Evolutionary conservation across 306 rosid genomes (phyloP), one percentile per base, ranked within the genome.

Genomic region (Sicyos edulis): DNA sequence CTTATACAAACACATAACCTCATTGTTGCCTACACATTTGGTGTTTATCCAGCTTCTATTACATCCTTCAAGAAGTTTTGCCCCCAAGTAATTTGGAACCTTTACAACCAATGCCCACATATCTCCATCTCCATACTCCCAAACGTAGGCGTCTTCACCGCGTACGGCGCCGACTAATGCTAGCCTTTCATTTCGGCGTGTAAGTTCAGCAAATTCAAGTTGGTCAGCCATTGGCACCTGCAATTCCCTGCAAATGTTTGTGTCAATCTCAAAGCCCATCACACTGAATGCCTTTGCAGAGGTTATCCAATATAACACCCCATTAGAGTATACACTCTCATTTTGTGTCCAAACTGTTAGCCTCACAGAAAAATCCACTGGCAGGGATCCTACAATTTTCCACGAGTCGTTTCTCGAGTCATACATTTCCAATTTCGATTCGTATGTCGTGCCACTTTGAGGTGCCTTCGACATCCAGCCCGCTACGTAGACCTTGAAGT

Each of bases 261-360:
- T 58, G 15, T 57, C 37, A 57, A 88, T 72, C 54, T 84, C 80
- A 61, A 54, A 88, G 1, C 86, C 84, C 82, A 90, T 78, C 7
- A 88, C 81, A 77, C 85, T 84, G 6, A 82, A 90, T 0, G 84
- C 92, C 64, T 90, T 82, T 0, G 96, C 96, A 0, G 96, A 88
- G 4, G 98, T 92, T 29, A 90, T 78, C 96, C 96, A 92, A 7
- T 89, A 90, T 47, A 92, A 37, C 8, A 73, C 80, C n/a, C 82
- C 82, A 26, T 70, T 66, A 0, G 82, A 74, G 62, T 47, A 75
- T 4, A 88, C 91, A 45, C 83, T 77, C 74, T 89, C 91, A 52
- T 84, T 87, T 4, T 90, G 91, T 16, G 96, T 88, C 98, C 98
- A 90, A 12, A 92, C 86, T 0, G 91, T 89, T 0, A 92, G 85